Percentiles rank a stretch among this genome's conserved stretches.
Conservation (phyloP, 768 basidiomycete genomes). For the Austroboletus festivus region DNA sequence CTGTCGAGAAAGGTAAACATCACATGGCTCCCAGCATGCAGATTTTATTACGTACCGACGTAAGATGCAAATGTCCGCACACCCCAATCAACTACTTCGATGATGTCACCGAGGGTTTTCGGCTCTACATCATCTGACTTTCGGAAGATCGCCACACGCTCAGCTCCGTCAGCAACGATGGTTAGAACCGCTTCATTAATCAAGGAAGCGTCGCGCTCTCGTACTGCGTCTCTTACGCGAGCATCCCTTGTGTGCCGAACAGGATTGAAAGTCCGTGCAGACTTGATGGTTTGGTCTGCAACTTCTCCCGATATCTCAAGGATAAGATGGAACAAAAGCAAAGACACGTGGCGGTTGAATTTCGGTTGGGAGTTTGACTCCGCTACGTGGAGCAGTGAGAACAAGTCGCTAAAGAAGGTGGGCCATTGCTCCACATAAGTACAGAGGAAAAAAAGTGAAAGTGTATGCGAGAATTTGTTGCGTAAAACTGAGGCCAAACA, state of each 20-base stretch:
- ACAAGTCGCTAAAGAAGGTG: slow-evolving; percentile 75
- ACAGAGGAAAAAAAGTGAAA: slow-evolving; percentile 85
- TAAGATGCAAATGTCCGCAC: slow-evolving; percentile 90
- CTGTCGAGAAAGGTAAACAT: slow-evolving; percentile 39
- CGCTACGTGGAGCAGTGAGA: slow-evolving; percentile 65
- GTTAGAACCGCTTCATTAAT: slow-evolving; percentile 88
- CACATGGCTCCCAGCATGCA: neutral
- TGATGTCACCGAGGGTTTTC: slow-evolving; percentile 52
- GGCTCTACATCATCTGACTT: slow-evolving; percentile 44
- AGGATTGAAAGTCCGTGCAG: slow-evolving; percentile 69
- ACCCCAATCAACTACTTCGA: slow-evolving; percentile 91
- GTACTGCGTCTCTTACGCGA: slow-evolving; percentile 83
- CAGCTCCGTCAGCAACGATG: slow-evolving; percentile 69
- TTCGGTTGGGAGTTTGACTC: slow-evolving; percentile 53
- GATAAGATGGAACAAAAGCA: slow-evolving; percentile 88
- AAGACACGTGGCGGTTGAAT: slow-evolving; percentile 80
- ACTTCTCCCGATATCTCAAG: slow-evolving; percentile 96
- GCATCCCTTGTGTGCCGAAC: slow-evolving; percentile 78
- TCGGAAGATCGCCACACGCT: slow-evolving; percentile 51
- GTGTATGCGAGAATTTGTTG: slow-evolving; percentile 92
- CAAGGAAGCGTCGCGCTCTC: slow-evolving; percentile 81
- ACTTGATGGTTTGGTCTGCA: slow-evolving; percentile 92
- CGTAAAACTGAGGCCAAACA: slow-evolving; percentile 60
- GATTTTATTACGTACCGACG: slow-evolving; percentile 64
- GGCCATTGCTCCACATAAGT: slow-evolving; percentile 87